Evolutionary conservation across 208 protist species (phyloP).

Genomic region (Wallacemonas sp.): DNA sequence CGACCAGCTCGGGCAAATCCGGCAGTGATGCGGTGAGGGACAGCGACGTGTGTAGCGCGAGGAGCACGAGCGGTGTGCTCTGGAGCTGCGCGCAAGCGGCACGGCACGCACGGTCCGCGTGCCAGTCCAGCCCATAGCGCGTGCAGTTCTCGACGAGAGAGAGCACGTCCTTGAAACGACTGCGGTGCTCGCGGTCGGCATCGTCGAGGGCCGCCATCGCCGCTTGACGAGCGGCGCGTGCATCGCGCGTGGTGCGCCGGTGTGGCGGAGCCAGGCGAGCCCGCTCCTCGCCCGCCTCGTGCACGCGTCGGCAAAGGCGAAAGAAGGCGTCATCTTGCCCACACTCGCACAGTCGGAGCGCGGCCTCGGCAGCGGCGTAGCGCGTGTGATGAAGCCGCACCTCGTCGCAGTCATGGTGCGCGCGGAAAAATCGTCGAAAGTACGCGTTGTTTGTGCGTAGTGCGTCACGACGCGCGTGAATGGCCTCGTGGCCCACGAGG

Average conservation of each 20-base stretch:
- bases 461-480: background rate
- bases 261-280: too few relatives aligned
- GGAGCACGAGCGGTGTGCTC: background rate
- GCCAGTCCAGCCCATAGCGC: slow-evolving; percentile 29
- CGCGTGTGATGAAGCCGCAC: slow-evolving; percentile 15
- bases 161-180: slow-evolving; percentile 17
- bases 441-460: slow-evolving; percentile 2
- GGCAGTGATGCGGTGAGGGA: background rate
- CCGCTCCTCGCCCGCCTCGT: background rate
- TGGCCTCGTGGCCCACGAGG: background rate
- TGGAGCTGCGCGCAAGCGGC: background rate
- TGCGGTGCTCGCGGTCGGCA: background rate
- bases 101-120: slow-evolving; percentile 19
- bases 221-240: too few relatives aligned
- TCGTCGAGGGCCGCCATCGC: background rate
- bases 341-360: slow-evolving; percentile 10
- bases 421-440: slow-evolving; percentile 4
- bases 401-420: background rate
- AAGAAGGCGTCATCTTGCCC: slow-evolving; percentile 11
- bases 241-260: too few relatives aligned
- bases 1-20: background rate
- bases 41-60: background rate
- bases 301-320: slow-evolving; percentile 7
- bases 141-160: slow-evolving; percentile 37
- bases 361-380: slow-evolving; percentile 14